phyloP scores from a whole-genome alignment of 1,139 yeast genomes.

The Yamadazyma atlantica region DNA sequence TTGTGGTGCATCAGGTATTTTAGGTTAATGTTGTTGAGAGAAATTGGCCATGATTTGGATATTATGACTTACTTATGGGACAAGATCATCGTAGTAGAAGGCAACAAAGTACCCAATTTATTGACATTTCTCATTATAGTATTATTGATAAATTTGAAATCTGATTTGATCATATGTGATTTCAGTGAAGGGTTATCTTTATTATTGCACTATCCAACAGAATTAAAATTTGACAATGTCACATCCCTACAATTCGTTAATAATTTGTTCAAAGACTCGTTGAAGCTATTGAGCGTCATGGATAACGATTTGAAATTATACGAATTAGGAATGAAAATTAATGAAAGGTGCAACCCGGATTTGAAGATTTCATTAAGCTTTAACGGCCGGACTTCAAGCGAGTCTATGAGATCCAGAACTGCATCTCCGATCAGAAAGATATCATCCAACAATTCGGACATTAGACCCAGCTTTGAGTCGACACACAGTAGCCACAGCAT shows the following conservation, averaged over 20 bases:
- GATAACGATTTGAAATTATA: slow-evolving; percentile 41
- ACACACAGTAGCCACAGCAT: not conserved
- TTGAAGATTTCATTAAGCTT: slow-evolving; percentile 35
- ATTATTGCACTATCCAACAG: slow-evolving; percentile 57
- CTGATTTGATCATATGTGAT: slow-evolving; percentile 52
- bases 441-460: slow-evolving; percentile 1
- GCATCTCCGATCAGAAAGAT: slow-evolving; percentile 11
- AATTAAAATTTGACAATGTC: slow-evolving; percentile 14
- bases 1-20: slow-evolving; percentile 70
- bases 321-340: slow-evolving; percentile 39
- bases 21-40: slow-evolving; percentile 57
- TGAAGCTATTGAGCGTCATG: slow-evolving; percentile 26
- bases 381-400: slow-evolving; percentile 19
- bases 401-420: slow-evolving; percentile 17
- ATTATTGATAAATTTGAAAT: slow-evolving; percentile 50
- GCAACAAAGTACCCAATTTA: slow-evolving; percentile 34
- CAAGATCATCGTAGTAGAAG: slow-evolving; percentile 41
- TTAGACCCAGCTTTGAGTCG: not conserved
- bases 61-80: slow-evolving; percentile 57
- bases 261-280: slow-evolving; percentile 30
- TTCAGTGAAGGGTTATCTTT: slow-evolving; percentile 61
- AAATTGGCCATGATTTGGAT: slow-evolving; percentile 48
- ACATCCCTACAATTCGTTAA: slow-evolving; percentile 21
- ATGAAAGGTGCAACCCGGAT: slow-evolving; percentile 36
- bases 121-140: slow-evolving; percentile 53